phyloP scores from a whole-genome alignment of 2,329 filamentous ascomycete genomes.

The Curvularia sp. region DNA sequence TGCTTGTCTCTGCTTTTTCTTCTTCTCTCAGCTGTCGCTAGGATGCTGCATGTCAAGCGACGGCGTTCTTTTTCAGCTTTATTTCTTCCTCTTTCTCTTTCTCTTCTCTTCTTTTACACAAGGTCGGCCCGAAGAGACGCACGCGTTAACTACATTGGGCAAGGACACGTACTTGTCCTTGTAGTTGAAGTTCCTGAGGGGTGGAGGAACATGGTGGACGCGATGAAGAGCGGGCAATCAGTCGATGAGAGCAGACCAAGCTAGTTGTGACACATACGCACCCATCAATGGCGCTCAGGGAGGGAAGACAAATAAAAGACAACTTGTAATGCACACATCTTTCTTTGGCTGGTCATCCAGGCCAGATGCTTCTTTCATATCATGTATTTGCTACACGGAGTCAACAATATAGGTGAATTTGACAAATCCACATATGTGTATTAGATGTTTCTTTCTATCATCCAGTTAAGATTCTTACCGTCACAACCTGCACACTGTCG shows the following conservation, averaged over 20 bases:
- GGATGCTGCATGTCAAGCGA: neutral
- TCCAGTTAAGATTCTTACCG: no score
- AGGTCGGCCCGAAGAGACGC: neutral
- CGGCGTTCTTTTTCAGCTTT: neutral
- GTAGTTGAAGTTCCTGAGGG: neutral
- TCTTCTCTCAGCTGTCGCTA: neutral
- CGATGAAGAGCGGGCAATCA: neutral
- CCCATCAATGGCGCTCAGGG: neutral
- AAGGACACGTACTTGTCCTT: neutral
- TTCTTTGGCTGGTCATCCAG: neutral
- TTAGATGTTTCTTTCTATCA: no score
- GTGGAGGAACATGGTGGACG: neutral
- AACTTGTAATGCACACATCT: constrained; percentile 1
- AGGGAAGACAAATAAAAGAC: neutral
- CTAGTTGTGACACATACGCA: neutral
- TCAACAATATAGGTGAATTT: no score
- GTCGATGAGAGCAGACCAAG: neutral
- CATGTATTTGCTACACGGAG: no score
- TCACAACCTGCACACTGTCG: no score
- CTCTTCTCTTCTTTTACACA: neutral
- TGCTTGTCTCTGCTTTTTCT: neutral
- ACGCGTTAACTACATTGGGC: neutral
- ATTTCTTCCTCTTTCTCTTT: neutral
- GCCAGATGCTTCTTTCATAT: neutral
- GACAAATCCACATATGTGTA: no score